These are phyloP conservation scores for Nothophytophthora sp. DNA, from an alignment of 352 stramenopile genomes.

Conservation along the genomic window DNA sequence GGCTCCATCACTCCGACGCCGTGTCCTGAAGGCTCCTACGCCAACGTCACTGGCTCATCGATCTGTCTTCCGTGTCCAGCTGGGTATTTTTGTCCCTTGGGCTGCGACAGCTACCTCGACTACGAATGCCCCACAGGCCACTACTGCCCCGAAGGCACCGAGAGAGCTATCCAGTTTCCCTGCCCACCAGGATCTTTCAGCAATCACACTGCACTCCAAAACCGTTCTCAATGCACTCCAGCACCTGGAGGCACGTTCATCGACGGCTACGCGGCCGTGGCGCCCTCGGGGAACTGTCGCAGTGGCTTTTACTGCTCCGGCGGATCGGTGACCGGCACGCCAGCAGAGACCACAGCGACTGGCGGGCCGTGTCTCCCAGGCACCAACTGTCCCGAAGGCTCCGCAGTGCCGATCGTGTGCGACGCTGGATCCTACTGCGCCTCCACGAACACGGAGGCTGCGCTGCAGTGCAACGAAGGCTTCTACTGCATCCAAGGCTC, in stretches of 20 bases:
- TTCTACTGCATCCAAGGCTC: slow-evolving; percentile 91
- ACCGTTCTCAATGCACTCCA: slow-evolving; percentile 53
- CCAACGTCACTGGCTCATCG: slow-evolving; percentile 22
- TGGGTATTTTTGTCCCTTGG: slow-evolving; percentile 51
- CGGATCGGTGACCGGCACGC: slow-evolving; percentile 58
- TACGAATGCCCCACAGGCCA: slow-evolving; percentile 75
- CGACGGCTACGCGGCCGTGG: slow-evolving; percentile 42
- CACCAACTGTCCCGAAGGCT: slow-evolving; percentile 88
- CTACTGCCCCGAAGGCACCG: slow-evolving; percentile 80
- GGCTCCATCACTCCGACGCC: slow-evolving; percentile 32
- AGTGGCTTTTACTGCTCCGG: slow-evolving; percentile 86
- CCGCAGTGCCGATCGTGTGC: slow-evolving; percentile 81
- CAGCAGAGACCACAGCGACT: slow-evolving; percentile 26
- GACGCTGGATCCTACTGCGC: slow-evolving; percentile 78
- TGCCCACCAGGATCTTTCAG: slow-evolving; percentile 85
- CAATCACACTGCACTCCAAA: slow-evolving; percentile 46
- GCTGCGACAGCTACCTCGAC: slow-evolving; percentile 35
- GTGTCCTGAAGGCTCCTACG: slow-evolving; percentile 49
- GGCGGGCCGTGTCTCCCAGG: slow-evolving; percentile 82
- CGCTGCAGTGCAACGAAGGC: slow-evolving; percentile 69
- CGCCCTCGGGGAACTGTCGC: slow-evolving; percentile 58
- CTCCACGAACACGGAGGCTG: slow-evolving; percentile 70
- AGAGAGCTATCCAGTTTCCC: slow-evolving; percentile 47
- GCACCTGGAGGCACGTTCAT: slow-evolving; percentile 72
- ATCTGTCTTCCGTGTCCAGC: slow-evolving; percentile 36